Evolutionary conservation across 176 grass and related monocot genomes (phyloP), one percentile per base, ranked within the genome.

Genomic region (Oropetium thomaeum): DNA sequence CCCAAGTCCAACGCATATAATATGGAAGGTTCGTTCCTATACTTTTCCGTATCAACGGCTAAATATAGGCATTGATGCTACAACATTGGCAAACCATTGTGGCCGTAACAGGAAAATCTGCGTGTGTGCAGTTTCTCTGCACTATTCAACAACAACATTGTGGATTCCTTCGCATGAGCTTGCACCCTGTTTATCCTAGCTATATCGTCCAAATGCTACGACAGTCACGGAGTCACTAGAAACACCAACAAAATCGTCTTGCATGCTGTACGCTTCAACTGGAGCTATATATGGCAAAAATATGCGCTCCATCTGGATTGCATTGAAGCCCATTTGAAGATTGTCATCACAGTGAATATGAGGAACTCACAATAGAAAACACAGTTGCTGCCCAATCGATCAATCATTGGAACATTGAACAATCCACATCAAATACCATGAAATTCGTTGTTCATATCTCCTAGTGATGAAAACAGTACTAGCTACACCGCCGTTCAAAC

Each of bases 391-490:
- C 13, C 15, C 23, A 38, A 37, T 38, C 10, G 13, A 33, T 19
- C 48, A 78, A 58, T 44, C 54, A 30, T 74, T 33, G 3, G 11
- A 78, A 67, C 48, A 77, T 67, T 14, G 48, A 69, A 33, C 27
- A 79, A 58, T 69, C 64, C 35, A 79, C 76, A 79, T 58, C 64
- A 79, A 68, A 79, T 79, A 69, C 37, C 64, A 79, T 58, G 47
- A 54, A 54, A 51, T 67, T 40, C 64, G n/a, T 79, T 79, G 64
- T 49, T 32, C 65, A 22, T 28, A 16, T 68, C 26, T 65, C 43
- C 76, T 69, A 78, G 47, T 20, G n/a, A n/a, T 51, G n/a, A 54
- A 41, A 67, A 39, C 1, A 78, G 62, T 78, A 30, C 58, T 49
- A 35, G 20, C 58, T 35, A 27, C 48, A 58, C 57, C 49, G 61